These are phyloP conservation scores for Serpula lacrymans DNA, from an alignment of 768 basidiomycete genomes.

Conservation along the genomic window DNA sequence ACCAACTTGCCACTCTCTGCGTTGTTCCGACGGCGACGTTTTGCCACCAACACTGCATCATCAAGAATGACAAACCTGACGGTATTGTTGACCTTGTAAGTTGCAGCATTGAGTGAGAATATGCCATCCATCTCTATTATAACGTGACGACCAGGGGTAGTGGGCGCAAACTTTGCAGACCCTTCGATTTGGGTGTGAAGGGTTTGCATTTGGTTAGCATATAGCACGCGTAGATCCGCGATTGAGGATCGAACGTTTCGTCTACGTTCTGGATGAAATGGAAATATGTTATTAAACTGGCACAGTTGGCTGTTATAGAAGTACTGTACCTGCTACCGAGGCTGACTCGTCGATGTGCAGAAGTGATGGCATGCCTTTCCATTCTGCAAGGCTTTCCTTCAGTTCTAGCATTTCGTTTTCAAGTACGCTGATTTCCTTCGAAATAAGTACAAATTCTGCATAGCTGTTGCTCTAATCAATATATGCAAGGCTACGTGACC, in stretches of 20 bases:
- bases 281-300: constrained; percentile 38
- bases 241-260: constrained; percentile 82
- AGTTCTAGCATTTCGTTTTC: constrained; percentile 98
- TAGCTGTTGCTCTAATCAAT: constrained; percentile 75
- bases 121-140: constrained; percentile 83
- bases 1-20: constrained; percentile 72
- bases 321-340: constrained; percentile 47
- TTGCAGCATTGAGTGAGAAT: constrained; percentile 85
- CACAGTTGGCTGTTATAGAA: constrained; percentile 16
- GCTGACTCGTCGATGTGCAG: constrained; percentile 86
- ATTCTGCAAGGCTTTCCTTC: constrained; percentile 90
- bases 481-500: neutral
- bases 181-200: constrained; percentile 91
- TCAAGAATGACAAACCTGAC: constrained; percentile 91
- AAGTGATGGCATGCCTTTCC: constrained; percentile 92
- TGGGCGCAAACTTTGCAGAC: constrained; percentile 91
- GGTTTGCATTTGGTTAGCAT: constrained; percentile 91
- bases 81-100: constrained; percentile 85
- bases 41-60: constrained; percentile 86
- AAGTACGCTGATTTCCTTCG: constrained; percentile 93
- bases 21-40: constrained; percentile 61
- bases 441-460: constrained; percentile 93
- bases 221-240: constrained; percentile 91
- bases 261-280: constrained; percentile 39
- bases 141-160: constrained; percentile 88